Evolutionary conservation across 1,284 basidiomycete species (phyloP), one percentile per base, ranked within the genome.

Genomic region (Coniferiporia weirii): DNA sequence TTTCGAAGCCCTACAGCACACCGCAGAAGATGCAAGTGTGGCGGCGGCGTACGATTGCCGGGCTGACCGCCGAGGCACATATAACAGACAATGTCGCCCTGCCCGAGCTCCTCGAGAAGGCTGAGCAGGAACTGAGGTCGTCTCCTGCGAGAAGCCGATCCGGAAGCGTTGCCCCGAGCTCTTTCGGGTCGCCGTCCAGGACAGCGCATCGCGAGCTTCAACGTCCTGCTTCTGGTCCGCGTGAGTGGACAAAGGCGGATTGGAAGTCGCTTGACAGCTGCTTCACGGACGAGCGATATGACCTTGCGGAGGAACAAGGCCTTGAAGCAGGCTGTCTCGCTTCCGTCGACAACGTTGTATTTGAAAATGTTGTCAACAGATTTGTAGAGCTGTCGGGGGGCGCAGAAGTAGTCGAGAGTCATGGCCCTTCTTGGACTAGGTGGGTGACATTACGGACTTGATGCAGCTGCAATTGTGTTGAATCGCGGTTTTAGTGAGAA

Each of bases 181-280:
- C 35, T 19, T 15, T 50, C 27, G 56, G 45, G 17, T 53, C 51
- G 5, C 60, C 60, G 40, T 36, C 53, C 20, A 59, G 50, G 47
- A 32, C 43, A 13, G 38, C 47, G 15, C 27, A 20, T 48, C 52
- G 35, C 27, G 55, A 47, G 13, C 44, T n/a, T 36, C 50, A 27
- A 27, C 52, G 40, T 63, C 50, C 43, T 49, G 47, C 13, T 22
- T 57, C 50, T 15, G 67, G 52, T 47, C 64, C 70, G 63, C 22
- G 73, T 13, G 74, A 71, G 43, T 91, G 87, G 85, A 77, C 79
- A 6, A 89, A 87, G 68, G 80, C 83, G 32, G 83, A 87, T 59
- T 91, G 86, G 85, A 89, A 85, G 69, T 69, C 77, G 43, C 76
- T 93, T 35, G 87, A 91, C 69, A 80, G 80, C 27, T 93, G 89